Percentiles rank a stretch among this genome's conserved stretches.
These are phyloP conservation scores for Fusarium caatingaense DNA, from an alignment of 2,329 filamentous ascomycete species.

Conservation along the genomic window DNA sequence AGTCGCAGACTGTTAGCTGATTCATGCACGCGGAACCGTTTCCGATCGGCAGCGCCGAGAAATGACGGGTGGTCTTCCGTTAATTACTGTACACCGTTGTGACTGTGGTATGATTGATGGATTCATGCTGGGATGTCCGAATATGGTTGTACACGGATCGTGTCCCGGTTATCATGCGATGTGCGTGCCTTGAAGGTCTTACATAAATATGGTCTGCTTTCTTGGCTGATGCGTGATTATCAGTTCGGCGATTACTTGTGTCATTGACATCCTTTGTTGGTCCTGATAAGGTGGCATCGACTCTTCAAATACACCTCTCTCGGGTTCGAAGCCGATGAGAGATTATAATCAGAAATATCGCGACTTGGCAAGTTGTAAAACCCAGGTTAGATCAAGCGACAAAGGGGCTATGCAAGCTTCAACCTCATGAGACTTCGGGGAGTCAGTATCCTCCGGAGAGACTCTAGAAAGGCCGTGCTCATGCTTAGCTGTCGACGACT, in stretches of 20 bases:
- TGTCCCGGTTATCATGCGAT: conserved; percentile 2
- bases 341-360: background rate
- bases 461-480: background rate
- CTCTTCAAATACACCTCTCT: background rate
- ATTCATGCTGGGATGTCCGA: conserved; percentile 9
- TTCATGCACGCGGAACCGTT: conserved; percentile 6
- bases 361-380: background rate
- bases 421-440: background rate
- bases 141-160: background rate
- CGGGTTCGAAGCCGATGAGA: background rate
- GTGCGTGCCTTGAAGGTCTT: background rate
- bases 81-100: too few relatives aligned
- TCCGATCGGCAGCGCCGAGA: conserved; percentile 12
- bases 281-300: too few relatives aligned
- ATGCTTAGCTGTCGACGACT: background rate
- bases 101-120: background rate
- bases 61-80: conserved; percentile 5
- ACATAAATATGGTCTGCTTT: background rate
- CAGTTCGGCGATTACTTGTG: too few relatives aligned
- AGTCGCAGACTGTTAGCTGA: background rate
- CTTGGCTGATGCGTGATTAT: background rate
- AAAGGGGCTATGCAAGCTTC: background rate
- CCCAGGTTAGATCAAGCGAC: background rate
- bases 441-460: background rate
- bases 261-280: too few relatives aligned